Percentiles rank a stretch among this genome's conserved stretches.
Conservation (phyloP, 1,139 yeast species). For the Entelexis paramagnoliae region DNA sequence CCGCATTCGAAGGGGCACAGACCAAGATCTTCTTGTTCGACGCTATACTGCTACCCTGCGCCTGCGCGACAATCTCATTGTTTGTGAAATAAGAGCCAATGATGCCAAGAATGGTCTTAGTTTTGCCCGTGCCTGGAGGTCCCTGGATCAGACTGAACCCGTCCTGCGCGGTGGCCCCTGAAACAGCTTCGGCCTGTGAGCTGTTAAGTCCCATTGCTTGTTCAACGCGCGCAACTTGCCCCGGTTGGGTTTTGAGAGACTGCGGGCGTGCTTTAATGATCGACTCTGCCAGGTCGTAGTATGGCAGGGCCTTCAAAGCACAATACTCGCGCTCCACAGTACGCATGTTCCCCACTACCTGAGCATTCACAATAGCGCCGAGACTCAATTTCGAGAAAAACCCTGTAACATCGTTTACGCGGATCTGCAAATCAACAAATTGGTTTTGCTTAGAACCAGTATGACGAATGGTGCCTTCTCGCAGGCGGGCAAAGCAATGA, state of each 20-base stretch:
- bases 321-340: conserved; percentile 90
- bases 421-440: conserved; percentile 56
- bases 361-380: conserved; percentile 50
- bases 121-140: conserved; percentile 64
- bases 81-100: conserved; percentile 64
- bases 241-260: neutral
- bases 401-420: conserved; percentile 46
- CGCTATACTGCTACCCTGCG: conserved; percentile 21
- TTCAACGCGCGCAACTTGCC: conserved; percentile 1
- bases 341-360: conserved; percentile 59
- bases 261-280: conserved; percentile 61
- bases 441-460: conserved; percentile 28
- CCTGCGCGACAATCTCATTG: neutral
- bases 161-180: conserved; percentile 49
- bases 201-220: conserved; percentile 47
- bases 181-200: conserved; percentile 84
- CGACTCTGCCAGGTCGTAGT: conserved; percentile 58
- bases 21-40: conserved; percentile 49
- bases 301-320: conserved; percentile 69
- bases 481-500: conserved; percentile 20
- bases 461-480: conserved; percentile 37
- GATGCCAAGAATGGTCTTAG: conserved; percentile 88
- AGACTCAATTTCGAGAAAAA: conserved; percentile 54
- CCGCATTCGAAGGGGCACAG: conserved; percentile 99
- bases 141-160: conserved; percentile 95